phyloP scores from a whole-genome alignment of 148 eudicot genomes.

The Dysphania ambrosioides region DNA sequence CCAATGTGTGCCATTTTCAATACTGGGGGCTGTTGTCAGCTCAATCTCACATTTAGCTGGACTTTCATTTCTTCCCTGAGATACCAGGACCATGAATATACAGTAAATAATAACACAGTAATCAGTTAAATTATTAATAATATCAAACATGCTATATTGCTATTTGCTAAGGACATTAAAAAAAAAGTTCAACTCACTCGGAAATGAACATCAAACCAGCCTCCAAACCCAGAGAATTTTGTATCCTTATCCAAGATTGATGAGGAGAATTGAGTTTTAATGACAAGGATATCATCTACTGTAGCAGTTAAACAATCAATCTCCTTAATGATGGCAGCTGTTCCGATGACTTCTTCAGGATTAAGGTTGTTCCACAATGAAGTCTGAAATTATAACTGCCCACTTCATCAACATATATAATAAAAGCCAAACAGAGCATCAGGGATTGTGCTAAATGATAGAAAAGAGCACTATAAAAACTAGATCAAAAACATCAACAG shows the following conservation, averaged over 20 bases:
- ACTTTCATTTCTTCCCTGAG: slow-evolving; percentile 67
- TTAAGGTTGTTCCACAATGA: slow-evolving; percentile 89
- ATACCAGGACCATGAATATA: slow-evolving; percentile 17
- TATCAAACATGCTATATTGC: background rate
- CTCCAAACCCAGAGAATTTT: slow-evolving; percentile 78
- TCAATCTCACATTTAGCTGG: slow-evolving; percentile 67
- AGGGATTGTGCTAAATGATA: too few relatives aligned
- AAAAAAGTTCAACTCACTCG: slow-evolving; percentile 57
- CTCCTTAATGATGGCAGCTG: slow-evolving; percentile 61
- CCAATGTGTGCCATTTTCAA: slow-evolving; percentile 74
- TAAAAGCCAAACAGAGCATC: background rate
- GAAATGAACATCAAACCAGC: slow-evolving; percentile 99
- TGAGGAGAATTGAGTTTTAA: slow-evolving; percentile 51
- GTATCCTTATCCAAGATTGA: slow-evolving; percentile 49
- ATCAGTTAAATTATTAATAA: background rate
- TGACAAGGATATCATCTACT: slow-evolving; percentile 57
- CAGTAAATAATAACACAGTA: slow-evolving; percentile 1
- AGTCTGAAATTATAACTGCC: slow-evolving; percentile 44
- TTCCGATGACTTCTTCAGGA: slow-evolving; percentile 84
- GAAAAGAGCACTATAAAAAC: background rate
- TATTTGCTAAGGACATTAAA: too few relatives aligned
- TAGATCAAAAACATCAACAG: background rate
- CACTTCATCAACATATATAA: background rate
- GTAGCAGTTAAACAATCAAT: slow-evolving; percentile 81
- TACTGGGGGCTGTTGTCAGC: slow-evolving; percentile 88